Percentiles rank a stretch among this genome's conserved stretches.
Evolutionary conservation across 1,139 yeast genomes (phyloP).

Genomic region (Pichia sp.): DNA sequence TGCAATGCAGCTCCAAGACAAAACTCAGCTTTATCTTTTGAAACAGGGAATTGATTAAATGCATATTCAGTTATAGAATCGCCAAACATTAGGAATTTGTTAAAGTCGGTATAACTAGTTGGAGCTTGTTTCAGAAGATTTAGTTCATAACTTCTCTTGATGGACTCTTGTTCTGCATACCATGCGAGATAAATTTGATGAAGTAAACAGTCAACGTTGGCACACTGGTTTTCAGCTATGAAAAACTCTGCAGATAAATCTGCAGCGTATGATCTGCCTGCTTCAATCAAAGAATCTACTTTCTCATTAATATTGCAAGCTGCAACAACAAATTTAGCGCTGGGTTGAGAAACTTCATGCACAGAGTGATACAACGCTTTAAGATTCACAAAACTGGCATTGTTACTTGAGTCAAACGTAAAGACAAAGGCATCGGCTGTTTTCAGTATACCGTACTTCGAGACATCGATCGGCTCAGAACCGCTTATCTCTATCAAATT

Average conservation of each 20-base stretch:
- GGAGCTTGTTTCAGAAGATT: not conserved
- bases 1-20: constrained; percentile 47
- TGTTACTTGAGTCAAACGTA: too few species aligned
- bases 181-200: not conserved
- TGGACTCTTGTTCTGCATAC: not conserved
- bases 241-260: not conserved
- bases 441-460: too few species aligned
- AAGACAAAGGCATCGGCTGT: too few species aligned
- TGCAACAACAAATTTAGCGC: not conserved
- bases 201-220: not conserved
- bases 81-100: constrained; percentile 55
- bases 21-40: constrained; percentile 29
- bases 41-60: constrained; percentile 28
- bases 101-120: constrained; percentile 13
- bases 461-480: too few species aligned
- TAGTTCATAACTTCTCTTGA: not conserved
- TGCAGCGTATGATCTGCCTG: not conserved
- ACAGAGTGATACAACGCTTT: too few species aligned
- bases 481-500: too few species aligned
- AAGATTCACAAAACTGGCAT: too few species aligned
- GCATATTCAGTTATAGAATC: constrained; percentile 61
- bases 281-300: too few species aligned
- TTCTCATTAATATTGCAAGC: not conserved
- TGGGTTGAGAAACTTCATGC: too few species aligned
- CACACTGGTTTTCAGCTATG: not conserved